Evolutionary conservation across 2,329 filamentous ascomycete genomes (phyloP).

Genomic region (Thermoascus crustaceus): DNA sequence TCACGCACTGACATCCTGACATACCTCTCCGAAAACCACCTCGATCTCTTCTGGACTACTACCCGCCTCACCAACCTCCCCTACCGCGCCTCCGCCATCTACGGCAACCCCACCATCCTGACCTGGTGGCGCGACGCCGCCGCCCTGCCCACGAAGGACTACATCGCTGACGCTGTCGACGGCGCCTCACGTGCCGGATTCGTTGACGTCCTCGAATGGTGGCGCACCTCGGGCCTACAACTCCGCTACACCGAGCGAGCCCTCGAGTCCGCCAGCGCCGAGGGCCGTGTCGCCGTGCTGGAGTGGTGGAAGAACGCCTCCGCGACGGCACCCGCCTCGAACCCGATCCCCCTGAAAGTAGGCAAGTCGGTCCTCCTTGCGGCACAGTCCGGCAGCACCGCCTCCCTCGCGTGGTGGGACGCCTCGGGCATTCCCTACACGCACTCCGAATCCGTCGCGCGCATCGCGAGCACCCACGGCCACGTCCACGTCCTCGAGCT

Average conservation of each 20-base stretch:
- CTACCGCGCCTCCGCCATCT: slow-evolving; percentile 79
- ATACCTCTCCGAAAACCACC: slow-evolving; percentile 58
- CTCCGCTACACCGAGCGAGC: slow-evolving; percentile 81
- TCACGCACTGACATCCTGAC: slow-evolving; percentile 70
- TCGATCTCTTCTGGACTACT: slow-evolving; percentile 76
- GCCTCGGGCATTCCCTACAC: slow-evolving; percentile 68
- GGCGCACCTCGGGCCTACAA: slow-evolving; percentile 71
- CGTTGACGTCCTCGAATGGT: slow-evolving; percentile 81
- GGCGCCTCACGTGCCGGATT: slow-evolving; percentile 80
- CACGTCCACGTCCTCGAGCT: slow-evolving; percentile 75
- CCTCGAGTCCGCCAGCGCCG: slow-evolving; percentile 76
- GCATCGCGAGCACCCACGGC: slow-evolving; percentile 75
- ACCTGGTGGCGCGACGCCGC: slow-evolving; percentile 86
- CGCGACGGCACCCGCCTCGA: slow-evolving; percentile 46
- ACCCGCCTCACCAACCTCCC: slow-evolving; percentile 75
- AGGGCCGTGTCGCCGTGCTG: slow-evolving; percentile 75
- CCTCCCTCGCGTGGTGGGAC: slow-evolving; percentile 82
- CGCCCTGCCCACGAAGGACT: slow-evolving; percentile 77
- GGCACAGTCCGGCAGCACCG: slow-evolving; percentile 69
- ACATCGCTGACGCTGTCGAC: slow-evolving; percentile 76
- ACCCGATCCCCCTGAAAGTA: slow-evolving; percentile 58
- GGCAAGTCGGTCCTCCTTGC: slow-evolving; percentile 79
- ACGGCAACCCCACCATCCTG: slow-evolving; percentile 73
- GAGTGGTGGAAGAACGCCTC: slow-evolving; percentile 85
- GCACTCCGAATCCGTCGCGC: slow-evolving; percentile 73